These are phyloP conservation scores for Myriosclerotinia curreyana DNA, from an alignment of 2,329 filamentous ascomycete species.

Conservation along the genomic window DNA sequence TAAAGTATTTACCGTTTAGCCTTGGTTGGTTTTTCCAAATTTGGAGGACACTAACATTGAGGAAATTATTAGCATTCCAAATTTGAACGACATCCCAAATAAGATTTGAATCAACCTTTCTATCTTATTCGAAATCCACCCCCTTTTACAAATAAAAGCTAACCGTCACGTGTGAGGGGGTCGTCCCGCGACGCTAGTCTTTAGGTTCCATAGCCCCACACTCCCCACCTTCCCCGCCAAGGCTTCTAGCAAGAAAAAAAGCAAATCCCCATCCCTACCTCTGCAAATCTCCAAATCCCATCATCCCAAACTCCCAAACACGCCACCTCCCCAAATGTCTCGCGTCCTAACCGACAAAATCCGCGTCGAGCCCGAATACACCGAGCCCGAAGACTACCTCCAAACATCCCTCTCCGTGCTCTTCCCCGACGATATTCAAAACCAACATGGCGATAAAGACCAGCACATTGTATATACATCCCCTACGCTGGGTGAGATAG, in stretches of 20 bases:
- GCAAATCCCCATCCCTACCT: neutral
- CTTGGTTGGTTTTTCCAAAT: too few species aligned
- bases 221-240: conserved; percentile 1
- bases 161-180: neutral
- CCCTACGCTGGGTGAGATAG: conserved; percentile 39
- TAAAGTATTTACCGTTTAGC: accelerated
- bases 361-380: conserved; percentile 41
- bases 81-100: neutral
- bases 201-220: neutral
- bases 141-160: neutral
- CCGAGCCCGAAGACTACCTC: conserved; percentile 59
- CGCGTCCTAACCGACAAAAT: conserved; percentile 45
- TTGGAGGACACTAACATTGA: neutral
- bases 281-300: too few species aligned
- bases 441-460: conserved; percentile 55
- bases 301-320: neutral
- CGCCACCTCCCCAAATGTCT: conserved; percentile 40
- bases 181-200: neutral
- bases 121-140: neutral
- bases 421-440: conserved; percentile 65
- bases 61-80: too few species aligned
- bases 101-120: neutral
- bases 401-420: conserved; percentile 57
- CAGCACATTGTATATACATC: conserved; percentile 59
- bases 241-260: neutral